These are phyloP conservation scores for Nigrograna mackinnonii DNA, from an alignment of 2,329 filamentous ascomycete species.

Conservation along the genomic window DNA sequence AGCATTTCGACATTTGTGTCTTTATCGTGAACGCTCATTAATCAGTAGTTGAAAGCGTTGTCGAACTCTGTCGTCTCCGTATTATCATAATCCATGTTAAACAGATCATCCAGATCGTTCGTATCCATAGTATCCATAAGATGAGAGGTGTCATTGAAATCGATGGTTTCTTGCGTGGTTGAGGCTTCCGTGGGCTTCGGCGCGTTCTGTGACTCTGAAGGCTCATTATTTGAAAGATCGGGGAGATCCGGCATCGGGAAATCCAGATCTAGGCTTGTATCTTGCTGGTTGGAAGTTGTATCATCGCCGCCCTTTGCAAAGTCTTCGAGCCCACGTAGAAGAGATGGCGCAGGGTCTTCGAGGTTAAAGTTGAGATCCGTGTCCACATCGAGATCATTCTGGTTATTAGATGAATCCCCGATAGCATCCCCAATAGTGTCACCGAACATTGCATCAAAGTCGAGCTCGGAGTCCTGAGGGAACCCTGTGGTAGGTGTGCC, in stretches of 20 bases:
- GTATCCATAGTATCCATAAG: constrained; percentile 32
- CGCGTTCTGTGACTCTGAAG: too few species aligned
- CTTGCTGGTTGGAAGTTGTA: constrained; percentile 14
- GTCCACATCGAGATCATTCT: constrained; percentile 28
- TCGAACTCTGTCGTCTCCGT: constrained; percentile 40
- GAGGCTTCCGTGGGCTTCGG: too few species aligned
- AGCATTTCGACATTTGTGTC: too few species aligned
- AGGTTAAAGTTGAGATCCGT: constrained; percentile 36
- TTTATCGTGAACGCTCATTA: too few species aligned
- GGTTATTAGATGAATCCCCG: constrained; percentile 15
- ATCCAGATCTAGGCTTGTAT: constrained; percentile 26
- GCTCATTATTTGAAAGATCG: neutral
- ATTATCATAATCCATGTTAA: constrained; percentile 38
- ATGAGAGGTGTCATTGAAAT: too few species aligned
- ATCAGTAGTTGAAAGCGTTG: constrained; percentile 44
- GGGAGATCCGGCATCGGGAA: constrained; percentile 36
- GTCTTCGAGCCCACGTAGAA: constrained; percentile 40
- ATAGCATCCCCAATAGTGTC: constrained; percentile 27
- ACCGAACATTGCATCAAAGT: constrained; percentile 42
- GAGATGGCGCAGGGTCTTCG: constrained; percentile 30
- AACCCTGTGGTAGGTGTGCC: constrained; percentile 28
- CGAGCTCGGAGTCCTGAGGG: constrained; percentile 39
- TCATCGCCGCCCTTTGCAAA: constrained; percentile 33
- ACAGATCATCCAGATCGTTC: constrained; percentile 38
- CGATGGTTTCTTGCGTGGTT: too few species aligned